phyloP scores from a whole-genome alignment of 495 filamentous ascomycete species.

The Tuber borchii region DNA sequence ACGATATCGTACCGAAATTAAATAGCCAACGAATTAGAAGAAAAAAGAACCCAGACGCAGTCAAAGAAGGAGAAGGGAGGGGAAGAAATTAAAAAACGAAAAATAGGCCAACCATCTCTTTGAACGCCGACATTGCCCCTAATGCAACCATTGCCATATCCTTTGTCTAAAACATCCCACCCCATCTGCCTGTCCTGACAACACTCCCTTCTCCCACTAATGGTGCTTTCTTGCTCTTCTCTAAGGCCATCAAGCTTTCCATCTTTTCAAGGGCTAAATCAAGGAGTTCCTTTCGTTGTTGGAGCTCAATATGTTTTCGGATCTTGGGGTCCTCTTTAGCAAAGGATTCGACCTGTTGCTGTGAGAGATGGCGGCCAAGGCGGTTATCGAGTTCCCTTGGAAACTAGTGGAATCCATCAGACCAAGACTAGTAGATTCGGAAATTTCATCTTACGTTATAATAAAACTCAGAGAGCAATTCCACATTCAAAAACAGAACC shows the following conservation, averaged over 20 bases:
- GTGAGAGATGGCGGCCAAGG: slow-evolving; percentile 72
- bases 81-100: slow-evolving; percentile 4
- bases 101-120: slow-evolving; percentile 23
- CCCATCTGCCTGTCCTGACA: slow-evolving; percentile 31
- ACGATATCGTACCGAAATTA: background rate
- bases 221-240: slow-evolving; percentile 45
- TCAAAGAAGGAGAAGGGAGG: background rate
- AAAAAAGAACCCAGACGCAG: background rate
- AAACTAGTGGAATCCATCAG: slow-evolving; percentile 49
- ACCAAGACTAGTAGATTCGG: background rate
- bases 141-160: background rate
- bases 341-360: slow-evolving; percentile 76
- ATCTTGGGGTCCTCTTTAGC: slow-evolving; percentile 88
- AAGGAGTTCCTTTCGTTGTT: slow-evolving; percentile 82
- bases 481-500: slow-evolving; percentile 95
- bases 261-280: slow-evolving; percentile 92
- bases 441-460: slow-evolving; percentile 52
- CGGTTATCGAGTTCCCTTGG: slow-evolving; percentile 82
- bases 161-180: slow-evolving; percentile 33
- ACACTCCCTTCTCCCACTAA: slow-evolving; percentile 14
- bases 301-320: slow-evolving; percentile 79
- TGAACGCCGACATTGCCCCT: slow-evolving; percentile 20
- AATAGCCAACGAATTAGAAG: background rate
- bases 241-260: slow-evolving; percentile 73
- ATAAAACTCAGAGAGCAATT: slow-evolving; percentile 93